These are phyloP conservation scores for Eustoma russellianum DNA, from an alignment of 257 asterid genomes.

Conservation along the genomic window DNA sequence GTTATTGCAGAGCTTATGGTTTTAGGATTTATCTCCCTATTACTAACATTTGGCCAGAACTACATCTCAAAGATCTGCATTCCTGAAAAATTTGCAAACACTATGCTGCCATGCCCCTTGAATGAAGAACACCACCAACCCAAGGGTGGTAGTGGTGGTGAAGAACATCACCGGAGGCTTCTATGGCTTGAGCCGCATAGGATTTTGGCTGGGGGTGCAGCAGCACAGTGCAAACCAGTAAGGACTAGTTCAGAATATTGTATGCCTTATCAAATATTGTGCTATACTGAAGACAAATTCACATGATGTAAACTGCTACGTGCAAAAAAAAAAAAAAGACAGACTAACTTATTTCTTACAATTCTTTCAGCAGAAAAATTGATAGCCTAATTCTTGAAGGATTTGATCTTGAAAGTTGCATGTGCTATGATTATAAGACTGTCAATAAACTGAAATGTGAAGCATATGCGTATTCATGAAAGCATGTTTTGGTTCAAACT, in stretches of 20 bases:
- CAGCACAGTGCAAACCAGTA: conserved; percentile 34
- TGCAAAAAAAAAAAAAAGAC: not conserved
- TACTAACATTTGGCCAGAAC: conserved; percentile 79
- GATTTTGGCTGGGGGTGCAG: conserved; percentile 32
- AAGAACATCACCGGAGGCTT: conserved; percentile 48
- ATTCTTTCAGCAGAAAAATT: too few relatives aligned
- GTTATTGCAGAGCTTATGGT: conserved; percentile 81
- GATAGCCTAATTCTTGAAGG: too few relatives aligned
- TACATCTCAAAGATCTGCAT: conserved; percentile 70
- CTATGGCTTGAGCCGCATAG: conserved; percentile 36
- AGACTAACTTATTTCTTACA: not conserved
- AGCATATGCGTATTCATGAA: too few relatives aligned
- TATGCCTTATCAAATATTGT: too few relatives aligned
- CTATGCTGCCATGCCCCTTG: conserved; percentile 69
- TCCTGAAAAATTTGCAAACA: conserved; percentile 35
- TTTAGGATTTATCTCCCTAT: conserved; percentile 85
- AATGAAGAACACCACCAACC: not conserved
- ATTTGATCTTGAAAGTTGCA: too few relatives aligned
- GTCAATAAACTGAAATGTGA: too few relatives aligned
- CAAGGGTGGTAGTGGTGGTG: not conserved
- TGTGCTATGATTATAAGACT: too few relatives aligned
- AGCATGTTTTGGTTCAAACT: too few relatives aligned
- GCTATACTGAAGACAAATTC: too few relatives aligned
- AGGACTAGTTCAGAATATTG: not conserved
- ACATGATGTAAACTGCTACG: not conserved